Conservation (phyloP, 1,284 basidiomycete species). For the Cryptococcus sp. region DNA sequence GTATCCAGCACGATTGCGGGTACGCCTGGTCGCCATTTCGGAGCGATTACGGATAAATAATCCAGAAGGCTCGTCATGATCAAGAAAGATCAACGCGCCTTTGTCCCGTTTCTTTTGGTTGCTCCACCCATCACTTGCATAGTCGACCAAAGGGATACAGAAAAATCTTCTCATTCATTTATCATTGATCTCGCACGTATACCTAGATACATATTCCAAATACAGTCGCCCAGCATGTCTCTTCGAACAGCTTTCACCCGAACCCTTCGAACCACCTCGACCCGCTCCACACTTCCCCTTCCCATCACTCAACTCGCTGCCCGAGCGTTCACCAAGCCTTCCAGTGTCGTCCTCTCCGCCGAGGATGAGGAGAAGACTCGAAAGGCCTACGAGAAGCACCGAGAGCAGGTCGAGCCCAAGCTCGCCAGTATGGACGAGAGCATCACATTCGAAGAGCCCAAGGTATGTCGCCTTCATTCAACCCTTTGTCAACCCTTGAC, state of each 20-base stretch:
- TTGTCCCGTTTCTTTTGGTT: too few relatives aligned
- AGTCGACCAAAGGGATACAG: too few relatives aligned
- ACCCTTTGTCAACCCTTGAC: neutral
- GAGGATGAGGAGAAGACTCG: constrained; percentile 11
- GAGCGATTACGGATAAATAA: too few relatives aligned
- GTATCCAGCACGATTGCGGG: too few relatives aligned
- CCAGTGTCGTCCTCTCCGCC: constrained; percentile 3
- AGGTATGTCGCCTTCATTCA: constrained; percentile 17
- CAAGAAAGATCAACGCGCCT: too few relatives aligned
- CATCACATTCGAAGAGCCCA: constrained; percentile 30
- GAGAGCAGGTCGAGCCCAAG: constrained; percentile 32
- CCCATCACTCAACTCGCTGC: neutral
- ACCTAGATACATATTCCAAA: too few relatives aligned
- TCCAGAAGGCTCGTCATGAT: too few relatives aligned
- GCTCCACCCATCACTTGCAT: too few relatives aligned
- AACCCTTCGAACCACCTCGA: constrained; percentile 1
- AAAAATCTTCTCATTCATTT: too few relatives aligned
- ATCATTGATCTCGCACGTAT: too few relatives aligned
- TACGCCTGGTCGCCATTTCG: too few relatives aligned
- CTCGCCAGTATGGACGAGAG: constrained; percentile 29
- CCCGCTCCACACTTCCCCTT: neutral
- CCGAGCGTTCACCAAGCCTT: constrained; percentile 6
- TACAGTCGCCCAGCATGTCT: constrained; percentile 3
- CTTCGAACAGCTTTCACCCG: constrained; percentile 6
- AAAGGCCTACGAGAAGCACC: constrained; percentile 32